A percentile compares a stretch with the other conserved stretches of the same genome.
phyloP scores from a whole-genome alignment of 495 filamentous ascomycete genomes.

The Bombardia bombarda region DNA sequence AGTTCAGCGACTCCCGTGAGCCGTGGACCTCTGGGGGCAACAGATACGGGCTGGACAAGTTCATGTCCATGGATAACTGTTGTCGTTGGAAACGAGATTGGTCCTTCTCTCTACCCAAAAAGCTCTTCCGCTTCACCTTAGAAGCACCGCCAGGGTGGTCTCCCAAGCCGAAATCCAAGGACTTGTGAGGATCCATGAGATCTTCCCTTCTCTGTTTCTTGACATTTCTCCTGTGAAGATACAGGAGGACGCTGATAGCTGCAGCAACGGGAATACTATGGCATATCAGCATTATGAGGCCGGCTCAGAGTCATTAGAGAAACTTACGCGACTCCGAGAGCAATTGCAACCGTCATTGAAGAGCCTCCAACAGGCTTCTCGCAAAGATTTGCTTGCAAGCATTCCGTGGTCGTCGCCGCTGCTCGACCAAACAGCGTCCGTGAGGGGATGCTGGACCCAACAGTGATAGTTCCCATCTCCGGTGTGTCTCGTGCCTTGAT shows the following conservation, averaged over 20 bases:
- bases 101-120: constrained; percentile 45
- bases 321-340: constrained; percentile 76
- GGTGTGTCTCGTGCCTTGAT: constrained; percentile 3
- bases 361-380: constrained; percentile 49
- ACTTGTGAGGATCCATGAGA: constrained; percentile 78
- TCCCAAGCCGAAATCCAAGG: constrained; percentile 86
- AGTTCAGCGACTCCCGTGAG: constrained; percentile 79
- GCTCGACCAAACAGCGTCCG: constrained; percentile 11
- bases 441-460: constrained; percentile 12
- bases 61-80: constrained; percentile 79
- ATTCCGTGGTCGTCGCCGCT: constrained; percentile 11
- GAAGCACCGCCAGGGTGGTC: constrained; percentile 22
- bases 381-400: constrained; percentile 28
- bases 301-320: background rate
- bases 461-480: constrained; percentile 5
- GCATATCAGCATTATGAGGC: constrained; percentile 21
- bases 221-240: constrained; percentile 69
- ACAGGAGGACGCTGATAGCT: constrained; percentile 60
- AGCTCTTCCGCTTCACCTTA: constrained; percentile 37
- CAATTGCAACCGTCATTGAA: constrained; percentile 63
- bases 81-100: constrained; percentile 54
- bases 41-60: constrained; percentile 77
- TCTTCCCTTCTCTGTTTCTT: constrained; percentile 72
- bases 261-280: constrained; percentile 66
- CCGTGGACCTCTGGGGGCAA: constrained; percentile 71